Percentiles rank a stretch among this genome's conserved stretches.
Evolutionary conservation across 163 green algal species (phyloP).

Genomic region (Chlamydomonas reinhardtii): DNA sequence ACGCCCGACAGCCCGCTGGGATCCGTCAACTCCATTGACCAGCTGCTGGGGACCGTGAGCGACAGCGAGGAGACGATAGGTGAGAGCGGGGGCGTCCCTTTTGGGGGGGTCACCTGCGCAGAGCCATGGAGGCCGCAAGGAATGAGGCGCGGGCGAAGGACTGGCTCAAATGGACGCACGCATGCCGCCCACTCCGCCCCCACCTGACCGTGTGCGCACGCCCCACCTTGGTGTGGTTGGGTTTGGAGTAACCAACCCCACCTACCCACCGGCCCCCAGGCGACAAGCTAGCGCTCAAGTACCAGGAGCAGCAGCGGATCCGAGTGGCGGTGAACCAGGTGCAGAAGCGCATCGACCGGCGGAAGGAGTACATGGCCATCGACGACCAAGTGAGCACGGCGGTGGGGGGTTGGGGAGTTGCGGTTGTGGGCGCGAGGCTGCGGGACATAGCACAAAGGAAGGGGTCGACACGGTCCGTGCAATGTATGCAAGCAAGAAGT

Average conservation of each 20-base stretch:
- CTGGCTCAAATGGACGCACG: too few species aligned
- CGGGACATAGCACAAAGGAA: too few species aligned
- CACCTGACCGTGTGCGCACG: too few species aligned
- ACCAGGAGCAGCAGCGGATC: background rate
- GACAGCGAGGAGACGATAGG: background rate
- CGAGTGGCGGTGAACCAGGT: constrained; percentile 7
- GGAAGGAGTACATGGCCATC: constrained; percentile 36
- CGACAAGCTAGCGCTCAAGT: constrained; percentile 19
- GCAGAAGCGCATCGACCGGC: constrained; percentile 22
- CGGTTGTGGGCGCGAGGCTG: background rate
- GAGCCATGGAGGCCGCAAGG: too few species aligned
- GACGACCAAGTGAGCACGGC: background rate
- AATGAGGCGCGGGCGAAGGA: too few species aligned
- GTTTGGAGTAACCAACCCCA: too few species aligned
- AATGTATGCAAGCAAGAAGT: too few species aligned
- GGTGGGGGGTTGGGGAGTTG: background rate
- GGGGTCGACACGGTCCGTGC: too few species aligned
- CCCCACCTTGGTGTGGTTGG: too few species aligned
- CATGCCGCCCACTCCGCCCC: too few species aligned
- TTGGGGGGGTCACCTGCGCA: too few species aligned
- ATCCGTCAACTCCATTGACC: constrained; percentile 17
- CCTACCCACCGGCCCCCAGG: background rate
- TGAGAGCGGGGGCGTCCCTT: too few species aligned
- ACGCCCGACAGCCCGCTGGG: background rate
- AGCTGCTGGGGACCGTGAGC: constrained; percentile 6